phyloP scores from a whole-genome alignment of 169 alveolate genomes.

The Toxoplasma gondii region DNA sequence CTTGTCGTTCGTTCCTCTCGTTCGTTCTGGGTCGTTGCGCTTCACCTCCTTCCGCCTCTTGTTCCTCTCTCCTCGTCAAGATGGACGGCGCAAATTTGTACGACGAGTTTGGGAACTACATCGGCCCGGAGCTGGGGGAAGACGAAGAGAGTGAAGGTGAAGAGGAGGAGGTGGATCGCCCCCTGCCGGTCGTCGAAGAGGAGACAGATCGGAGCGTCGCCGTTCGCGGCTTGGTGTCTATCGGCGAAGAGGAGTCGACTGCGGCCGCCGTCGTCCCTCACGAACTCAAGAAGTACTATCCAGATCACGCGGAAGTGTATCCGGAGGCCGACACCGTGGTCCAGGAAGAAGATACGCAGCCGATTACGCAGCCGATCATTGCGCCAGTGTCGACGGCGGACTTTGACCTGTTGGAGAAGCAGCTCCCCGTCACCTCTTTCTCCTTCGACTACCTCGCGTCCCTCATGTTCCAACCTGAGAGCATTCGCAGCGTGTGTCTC shows the following conservation, averaged over 20 bases:
- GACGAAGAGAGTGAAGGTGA: slow-evolving; percentile 73
- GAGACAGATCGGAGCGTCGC: slow-evolving; percentile 55
- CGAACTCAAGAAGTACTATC: slow-evolving; percentile 95
- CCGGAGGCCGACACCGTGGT: slow-evolving; percentile 90
- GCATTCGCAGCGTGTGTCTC: slow-evolving; percentile 95
- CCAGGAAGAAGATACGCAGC: slow-evolving; percentile 98
- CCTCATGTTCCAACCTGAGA: slow-evolving; percentile 92
- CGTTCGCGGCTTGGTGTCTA: slow-evolving; percentile 72
- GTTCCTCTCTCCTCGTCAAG: not conserved
- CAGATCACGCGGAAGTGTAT: slow-evolving; percentile 92
- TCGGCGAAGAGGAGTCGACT: slow-evolving; percentile 73
- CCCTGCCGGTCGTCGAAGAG: slow-evolving; percentile 71
- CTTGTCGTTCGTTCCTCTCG: not conserved
- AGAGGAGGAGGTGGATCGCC: slow-evolving; percentile 80
- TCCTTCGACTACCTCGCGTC: slow-evolving; percentile 92
- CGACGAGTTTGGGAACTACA: slow-evolving; percentile 99
- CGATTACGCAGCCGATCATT: slow-evolving; percentile 97
- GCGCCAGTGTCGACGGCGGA: slow-evolving; percentile 92
- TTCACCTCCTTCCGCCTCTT: not conserved
- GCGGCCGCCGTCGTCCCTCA: slow-evolving; percentile 84
- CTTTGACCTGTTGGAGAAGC: slow-evolving; percentile 87
- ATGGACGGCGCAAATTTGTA: slow-evolving; percentile 71
- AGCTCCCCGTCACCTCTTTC: slow-evolving; percentile 90
- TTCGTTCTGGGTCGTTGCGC: no score
- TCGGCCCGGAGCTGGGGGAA: slow-evolving; percentile 92